Percentiles rank a stretch among this genome's conserved stretches.
phyloP scores from a whole-genome alignment of 1,139 yeast genomes.

The Blastobotrys arbuscula region DNA sequence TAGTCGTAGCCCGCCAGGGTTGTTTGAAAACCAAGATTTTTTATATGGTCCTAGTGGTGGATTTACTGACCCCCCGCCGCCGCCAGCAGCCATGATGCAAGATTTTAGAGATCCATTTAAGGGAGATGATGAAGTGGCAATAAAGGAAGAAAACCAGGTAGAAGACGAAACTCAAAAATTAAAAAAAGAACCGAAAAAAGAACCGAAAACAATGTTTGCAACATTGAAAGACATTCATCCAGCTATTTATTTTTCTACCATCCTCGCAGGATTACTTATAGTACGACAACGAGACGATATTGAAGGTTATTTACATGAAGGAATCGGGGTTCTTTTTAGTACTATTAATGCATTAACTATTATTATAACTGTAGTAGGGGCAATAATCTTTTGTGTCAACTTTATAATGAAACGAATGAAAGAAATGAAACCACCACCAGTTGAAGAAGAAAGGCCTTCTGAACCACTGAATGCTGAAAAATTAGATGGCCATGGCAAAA shows the following conservation, averaged over 20 bases:
- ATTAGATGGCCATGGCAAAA: not conserved
- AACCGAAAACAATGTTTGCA: constrained; percentile 1
- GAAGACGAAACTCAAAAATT: not conserved
- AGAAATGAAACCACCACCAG: not conserved
- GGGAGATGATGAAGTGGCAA: constrained; percentile 2
- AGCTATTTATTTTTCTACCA: constrained; percentile 22
- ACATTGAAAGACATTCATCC: constrained; percentile 19
- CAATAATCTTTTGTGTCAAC: constrained; percentile 7
- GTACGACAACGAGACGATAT: constrained; percentile 23
- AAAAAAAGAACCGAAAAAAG: not conserved
- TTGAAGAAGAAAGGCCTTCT: not conserved
- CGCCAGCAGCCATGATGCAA: constrained; percentile 7
- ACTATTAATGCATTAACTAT: constrained; percentile 17
- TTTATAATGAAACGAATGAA: constrained; percentile 5
- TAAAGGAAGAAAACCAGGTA: constrained; percentile 2
- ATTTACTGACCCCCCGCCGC: constrained; percentile 7
- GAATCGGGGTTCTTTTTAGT: constrained; percentile 20
- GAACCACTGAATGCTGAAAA: not conserved
- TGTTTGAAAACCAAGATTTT: not conserved
- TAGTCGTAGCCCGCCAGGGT: not conserved
- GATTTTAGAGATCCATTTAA: constrained; percentile 8
- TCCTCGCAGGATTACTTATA: constrained; percentile 22
- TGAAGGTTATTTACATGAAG: constrained; percentile 21
- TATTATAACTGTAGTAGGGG: constrained; percentile 11
- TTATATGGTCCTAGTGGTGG: not conserved